Base-by-base conservation (phyloP, 441 rosid genomes). In the Populus tomentosa region DNA sequence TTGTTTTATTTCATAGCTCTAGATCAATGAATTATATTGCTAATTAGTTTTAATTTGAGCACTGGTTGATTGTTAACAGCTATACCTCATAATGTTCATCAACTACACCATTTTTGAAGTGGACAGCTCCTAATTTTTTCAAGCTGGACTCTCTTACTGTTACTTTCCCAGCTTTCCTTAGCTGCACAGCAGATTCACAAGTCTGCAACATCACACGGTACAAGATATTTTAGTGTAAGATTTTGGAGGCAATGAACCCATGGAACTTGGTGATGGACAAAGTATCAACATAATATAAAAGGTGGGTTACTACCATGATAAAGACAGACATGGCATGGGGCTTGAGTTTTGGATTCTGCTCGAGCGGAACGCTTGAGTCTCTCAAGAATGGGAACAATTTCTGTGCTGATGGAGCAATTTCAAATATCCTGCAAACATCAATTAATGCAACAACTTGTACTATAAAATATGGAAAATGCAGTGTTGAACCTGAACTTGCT, bases 311-410 rank as follows among this genome's bases (percentile, higher is more conserved):
- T 84, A 90, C 95, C 98, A 91, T 91, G 38, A 91, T 82, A 82
- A 94, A 94, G 75, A 92, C 95, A 73, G 97, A 78, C 93, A 91
- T 88, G 79, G 93, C 95, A 67, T 94, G 97, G 66, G 90, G 77
- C 83, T 89, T 92, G 74, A 92, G 96, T 86, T 92, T 94, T 26
- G 87, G 82, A 80, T 91, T 92, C 79, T 89, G 86, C 80, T 92
- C 88, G 63, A 88, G 75, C 53, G 93, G 92, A 53, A 88, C 78
- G 61, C 81, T 80, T 30, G 94, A 91, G 83, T 94, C 95, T 83
- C 75, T 88, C 85, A 91, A 73, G 84, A 94, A 92, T 0, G 92
- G 77, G 85, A 94, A 92, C 75, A 94, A 7, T 84, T 92, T 94
- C 86, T 90, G 83, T 21, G 92, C 83, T 66, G 95, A 87, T 68